Percentiles rank a stretch among this genome's conserved stretches.
These are phyloP conservation scores for Lepidium africanum DNA, from an alignment of 345 rosid species.

Conservation along the genomic window DNA sequence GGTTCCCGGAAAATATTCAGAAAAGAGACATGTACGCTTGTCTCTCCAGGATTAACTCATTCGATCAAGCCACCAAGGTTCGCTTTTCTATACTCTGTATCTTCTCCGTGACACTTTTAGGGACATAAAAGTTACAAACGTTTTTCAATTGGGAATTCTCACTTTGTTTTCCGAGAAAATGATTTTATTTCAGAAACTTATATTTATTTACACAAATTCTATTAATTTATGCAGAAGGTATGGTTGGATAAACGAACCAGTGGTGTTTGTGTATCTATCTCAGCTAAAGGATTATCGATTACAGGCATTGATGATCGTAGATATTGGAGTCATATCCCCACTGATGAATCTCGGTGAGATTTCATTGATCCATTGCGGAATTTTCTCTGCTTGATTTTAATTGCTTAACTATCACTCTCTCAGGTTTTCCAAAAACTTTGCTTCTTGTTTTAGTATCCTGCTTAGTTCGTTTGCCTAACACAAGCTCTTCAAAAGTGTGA, in stretches of 20 bases:
- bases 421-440: neutral
- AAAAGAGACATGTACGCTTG: conserved; percentile 61
- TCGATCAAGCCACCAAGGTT: conserved; percentile 79
- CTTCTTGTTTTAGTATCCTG: neutral
- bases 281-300: conserved; percentile 63
- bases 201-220: neutral
- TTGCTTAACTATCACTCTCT: neutral
- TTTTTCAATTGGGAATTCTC: neutral
- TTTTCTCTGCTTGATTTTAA: neutral
- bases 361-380: neutral
- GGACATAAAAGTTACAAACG: neutral
- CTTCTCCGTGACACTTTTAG: neutral
- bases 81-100: neutral
- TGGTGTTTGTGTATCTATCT: conserved; percentile 58
- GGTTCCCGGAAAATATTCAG: conserved; percentile 30
- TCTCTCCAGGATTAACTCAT: conserved; percentile 47
- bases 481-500: neutral
- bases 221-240: conserved; percentile 43
- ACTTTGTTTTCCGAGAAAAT: too few relatives aligned
- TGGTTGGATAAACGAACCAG: conserved; percentile 76
- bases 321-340: conserved; percentile 79
- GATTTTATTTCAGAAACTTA: neutral
- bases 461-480: neutral
- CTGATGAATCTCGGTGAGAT: conserved; percentile 77
- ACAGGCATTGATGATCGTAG: conserved; percentile 92